Percentiles rank a stretch among this genome's conserved stretches.
These are phyloP conservation scores for Saccharomycopsis selenospora DNA, from an alignment of 805 yeast genomes.

Conservation along the genomic window DNA sequence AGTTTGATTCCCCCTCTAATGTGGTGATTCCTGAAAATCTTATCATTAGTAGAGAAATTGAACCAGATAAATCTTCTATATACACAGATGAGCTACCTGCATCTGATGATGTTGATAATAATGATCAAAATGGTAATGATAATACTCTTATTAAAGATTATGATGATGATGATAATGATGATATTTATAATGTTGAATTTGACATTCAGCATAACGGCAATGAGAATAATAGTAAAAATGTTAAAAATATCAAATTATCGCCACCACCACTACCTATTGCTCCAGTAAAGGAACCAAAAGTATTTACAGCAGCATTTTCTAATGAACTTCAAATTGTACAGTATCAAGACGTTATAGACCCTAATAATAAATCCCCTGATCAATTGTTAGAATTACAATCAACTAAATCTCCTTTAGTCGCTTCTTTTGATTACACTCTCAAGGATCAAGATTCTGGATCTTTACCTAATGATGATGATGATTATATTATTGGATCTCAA, in stretches of 20 bases:
- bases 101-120: too few relatives aligned
- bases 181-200: not conserved
- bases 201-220: not conserved
- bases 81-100: too few relatives aligned
- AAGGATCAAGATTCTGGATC: too few relatives aligned
- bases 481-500: not conserved
- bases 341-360: not conserved
- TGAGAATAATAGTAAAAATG: not conserved
- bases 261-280: not conserved
- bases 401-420: conserved; percentile 1
- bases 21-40: not conserved
- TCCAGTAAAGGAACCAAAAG: not conserved
- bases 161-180: conserved; percentile 2
- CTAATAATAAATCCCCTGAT: not conserved
- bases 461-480: conserved; percentile 1
- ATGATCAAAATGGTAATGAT: not conserved
- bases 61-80: too few relatives aligned
- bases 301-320: not conserved
- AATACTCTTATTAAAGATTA: not conserved
- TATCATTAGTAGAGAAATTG: conserved; percentile 3
- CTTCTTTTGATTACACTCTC: not conserved
- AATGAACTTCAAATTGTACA: not conserved
- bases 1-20: conserved; percentile 6
- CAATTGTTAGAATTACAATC: not conserved
- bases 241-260: not conserved